Evolutionary conservation across 495 filamentous ascomycete genomes (phyloP).

Genomic region (Xylaria acuta): DNA sequence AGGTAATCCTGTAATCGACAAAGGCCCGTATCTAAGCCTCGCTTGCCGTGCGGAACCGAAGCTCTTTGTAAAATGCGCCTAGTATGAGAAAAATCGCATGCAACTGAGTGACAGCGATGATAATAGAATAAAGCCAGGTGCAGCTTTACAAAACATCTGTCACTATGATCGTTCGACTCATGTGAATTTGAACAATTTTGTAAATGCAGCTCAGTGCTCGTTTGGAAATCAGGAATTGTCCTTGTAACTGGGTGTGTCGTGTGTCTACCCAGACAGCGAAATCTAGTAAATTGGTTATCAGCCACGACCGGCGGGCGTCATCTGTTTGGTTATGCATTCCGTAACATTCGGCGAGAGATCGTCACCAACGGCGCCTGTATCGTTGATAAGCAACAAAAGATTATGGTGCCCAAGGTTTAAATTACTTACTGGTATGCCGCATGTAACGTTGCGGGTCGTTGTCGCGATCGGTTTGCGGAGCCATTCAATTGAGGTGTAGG

Average conservation of each 20-base stretch:
- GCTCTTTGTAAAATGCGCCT: slow-evolving; percentile 3
- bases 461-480: slow-evolving; percentile 32
- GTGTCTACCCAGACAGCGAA: not conserved
- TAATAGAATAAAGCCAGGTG: not conserved
- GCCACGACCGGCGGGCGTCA: not conserved
- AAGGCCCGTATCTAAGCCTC: not conserved
- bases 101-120: not conserved
- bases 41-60: not conserved
- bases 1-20: not conserved
- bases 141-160: not conserved
- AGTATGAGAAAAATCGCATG: not conserved
- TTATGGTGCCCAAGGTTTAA: not conserved
- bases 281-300: not conserved
- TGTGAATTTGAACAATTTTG: not conserved
- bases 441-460: slow-evolving; percentile 44
- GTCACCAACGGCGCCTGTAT: slow-evolving; percentile 41
- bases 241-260: not conserved
- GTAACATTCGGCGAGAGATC: not conserved
- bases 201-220: not conserved
- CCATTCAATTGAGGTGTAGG: slow-evolving; percentile 36
- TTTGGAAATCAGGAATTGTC: not conserved
- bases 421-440: slow-evolving; percentile 51
- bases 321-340: not conserved
- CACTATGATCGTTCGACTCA: not conserved
- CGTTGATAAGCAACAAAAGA: slow-evolving; percentile 20